These are phyloP conservation scores for Blakeslea trispora DNA, from an alignment of 371 early-diverging fungal species.

Conservation along the genomic window DNA sequence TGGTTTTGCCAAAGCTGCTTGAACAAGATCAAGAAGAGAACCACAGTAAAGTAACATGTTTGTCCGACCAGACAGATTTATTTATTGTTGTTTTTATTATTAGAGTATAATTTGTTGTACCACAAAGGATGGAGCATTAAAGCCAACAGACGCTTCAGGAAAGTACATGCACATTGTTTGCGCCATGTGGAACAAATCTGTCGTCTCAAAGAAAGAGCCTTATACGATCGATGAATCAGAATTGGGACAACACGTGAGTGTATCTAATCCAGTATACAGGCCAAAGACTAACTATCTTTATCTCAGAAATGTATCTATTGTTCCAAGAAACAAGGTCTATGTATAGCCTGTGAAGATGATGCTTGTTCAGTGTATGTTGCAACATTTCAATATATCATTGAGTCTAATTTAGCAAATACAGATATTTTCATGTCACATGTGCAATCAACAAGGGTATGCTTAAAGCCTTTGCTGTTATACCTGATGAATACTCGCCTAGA, in stretches of 20 bases:
- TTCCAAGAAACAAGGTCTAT: constrained; percentile 32
- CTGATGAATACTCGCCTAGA: constrained; percentile 10
- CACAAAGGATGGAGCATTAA: constrained; percentile 49
- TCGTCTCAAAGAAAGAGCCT: constrained; percentile 42
- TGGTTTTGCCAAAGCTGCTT: constrained; percentile 62
- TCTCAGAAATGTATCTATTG: constrained; percentile 38
- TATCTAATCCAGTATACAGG: not conserved
- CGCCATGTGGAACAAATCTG: constrained; percentile 51
- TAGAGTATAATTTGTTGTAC: constrained; percentile 60
- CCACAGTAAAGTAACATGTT: constrained; percentile 35
- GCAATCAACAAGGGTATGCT: constrained; percentile 32
- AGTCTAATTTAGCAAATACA: constrained; percentile 1
- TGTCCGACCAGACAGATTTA: not conserved
- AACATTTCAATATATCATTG: too few species aligned
- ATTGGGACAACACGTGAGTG: constrained; percentile 31
- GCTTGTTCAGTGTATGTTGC: constrained; percentile 31
- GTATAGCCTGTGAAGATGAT: constrained; percentile 35
- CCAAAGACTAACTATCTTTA: not conserved
- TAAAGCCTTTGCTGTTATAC: constrained; percentile 16
- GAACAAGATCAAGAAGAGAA: constrained; percentile 34
- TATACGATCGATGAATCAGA: constrained; percentile 32
- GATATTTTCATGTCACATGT: constrained; percentile 38
- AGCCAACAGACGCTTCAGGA: constrained; percentile 49
- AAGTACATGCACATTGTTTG: constrained; percentile 63
- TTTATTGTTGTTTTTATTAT: not conserved